Base-by-base conservation (phyloP, 441 rosid species). In the Gossypium lobatum region DNA sequence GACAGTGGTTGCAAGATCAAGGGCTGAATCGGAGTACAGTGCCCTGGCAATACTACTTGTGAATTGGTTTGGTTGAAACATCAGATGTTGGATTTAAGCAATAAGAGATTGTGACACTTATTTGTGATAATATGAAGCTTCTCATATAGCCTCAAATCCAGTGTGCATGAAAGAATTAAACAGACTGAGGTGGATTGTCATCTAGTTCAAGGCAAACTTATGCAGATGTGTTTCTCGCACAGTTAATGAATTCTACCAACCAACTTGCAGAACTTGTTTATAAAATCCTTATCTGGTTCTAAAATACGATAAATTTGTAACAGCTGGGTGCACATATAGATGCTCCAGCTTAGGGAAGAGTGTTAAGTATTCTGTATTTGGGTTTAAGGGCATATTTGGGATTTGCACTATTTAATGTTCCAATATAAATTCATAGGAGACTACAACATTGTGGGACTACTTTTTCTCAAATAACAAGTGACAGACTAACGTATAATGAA, bases 401-500 rank as follows among this genome's bases (percentile, higher is more conserved):
- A 52, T 16, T 52, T 52, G 20, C 20, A 52, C 1, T n/a, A 52
- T 1, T 52, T 52, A 52, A 1, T 5, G 21, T 52, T 52, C 9
- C 8, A 52, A 6, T 52, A 52, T 52, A 52, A 52, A 6, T n/a
- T n/a, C 57, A 52, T 52, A 52, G 57, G 21, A 52, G 20, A 52
- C 57, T 52, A 52, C 20, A 2, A 52, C 55, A 52, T 5, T 52
- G 55, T 4, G 20, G n/a, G 54, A 50, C 55, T 52, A 52, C 20
- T 16, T 52, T 52, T 16, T 18, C 57, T 42, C 57, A 52, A 52
- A 52, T 52, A 52, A 52, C 57, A 52, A 54, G 25, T 18, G 59
- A 54, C n/a, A 64, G n/a, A 37, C 68, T 64, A 64, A 39, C 50
- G 18, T 37, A 63, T 63, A 37, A 64, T 37, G 25, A 46, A 64